phyloP scores from a whole-genome alignment of 75 land plant genomes.

The Sequoiadendron giganteum region DNA sequence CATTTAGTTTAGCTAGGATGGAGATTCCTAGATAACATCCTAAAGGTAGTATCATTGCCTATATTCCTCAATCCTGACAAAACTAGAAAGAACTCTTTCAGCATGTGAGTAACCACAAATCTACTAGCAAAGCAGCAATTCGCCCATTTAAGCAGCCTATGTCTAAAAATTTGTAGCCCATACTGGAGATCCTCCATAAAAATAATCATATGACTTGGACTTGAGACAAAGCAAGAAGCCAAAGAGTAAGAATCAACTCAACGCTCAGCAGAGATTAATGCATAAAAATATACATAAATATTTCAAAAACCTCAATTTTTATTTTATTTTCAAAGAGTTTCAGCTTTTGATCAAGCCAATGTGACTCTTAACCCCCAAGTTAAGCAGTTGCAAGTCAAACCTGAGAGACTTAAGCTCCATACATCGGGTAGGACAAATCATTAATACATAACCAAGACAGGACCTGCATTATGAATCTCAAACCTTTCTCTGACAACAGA shows the following conservation, averaged over 20 bases:
- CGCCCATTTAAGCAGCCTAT: neutral
- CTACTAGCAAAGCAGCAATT: neutral
- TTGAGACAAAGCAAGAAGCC: too few relatives aligned
- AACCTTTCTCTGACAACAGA: neutral
- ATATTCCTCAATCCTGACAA: neutral
- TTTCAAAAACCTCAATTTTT: too few relatives aligned
- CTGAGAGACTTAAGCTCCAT: too few relatives aligned
- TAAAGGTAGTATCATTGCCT: neutral
- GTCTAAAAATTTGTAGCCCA: neutral
- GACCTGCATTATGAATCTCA: neutral
- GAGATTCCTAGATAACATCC: neutral
- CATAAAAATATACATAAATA: too few relatives aligned
- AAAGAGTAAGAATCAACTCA: too few relatives aligned
- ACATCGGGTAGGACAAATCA: neutral
- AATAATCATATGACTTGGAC: too few relatives aligned
- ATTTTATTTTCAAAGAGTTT: too few relatives aligned
- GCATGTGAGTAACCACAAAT: neutral
- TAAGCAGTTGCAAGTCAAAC: too few relatives aligned
- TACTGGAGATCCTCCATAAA: neutral
- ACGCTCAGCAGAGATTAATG: too few relatives aligned
- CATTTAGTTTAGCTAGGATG: neutral
- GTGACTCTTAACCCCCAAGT: too few relatives aligned
- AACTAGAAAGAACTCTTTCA: neutral
- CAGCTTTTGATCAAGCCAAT: too few relatives aligned
- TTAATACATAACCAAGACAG: neutral